Evolutionary conservation across 495 filamentous ascomycete species (phyloP), one percentile per base, ranked within the genome.

Genomic region (Penicillium parvum): DNA sequence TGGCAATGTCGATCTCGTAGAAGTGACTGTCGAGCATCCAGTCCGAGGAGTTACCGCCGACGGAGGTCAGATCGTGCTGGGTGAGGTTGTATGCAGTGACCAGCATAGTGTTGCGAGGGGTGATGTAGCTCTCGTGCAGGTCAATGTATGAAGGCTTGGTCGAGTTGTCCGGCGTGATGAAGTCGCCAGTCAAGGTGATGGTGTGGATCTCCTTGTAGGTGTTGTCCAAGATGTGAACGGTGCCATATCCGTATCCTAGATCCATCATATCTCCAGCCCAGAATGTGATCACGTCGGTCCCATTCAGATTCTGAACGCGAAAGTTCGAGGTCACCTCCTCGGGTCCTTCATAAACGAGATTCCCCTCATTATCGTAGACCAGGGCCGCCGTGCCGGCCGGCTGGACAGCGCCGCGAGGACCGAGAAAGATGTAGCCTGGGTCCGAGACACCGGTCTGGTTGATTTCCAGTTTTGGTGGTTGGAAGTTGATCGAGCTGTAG

Each of bases 11-110:
- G 26, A 63, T 60, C 60, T 75, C 72, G 46, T 72, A 68, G 33
- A 74, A 63, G 14, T 74, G 64, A 29, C 63, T 56, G 44, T 75
- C 67, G 5, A 69, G 58, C 35, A 76, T 65, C 66, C 69, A 75
- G 30, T 69, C 66, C 32, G 68, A 57, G 3, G 48, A 43, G 8
- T 33, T 46, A 1, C 58, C 67, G 16, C 67, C 68, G 30, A 68
- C 57, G 7, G 58, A 52, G 1, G 66, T 69, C 43, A 78, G 43
- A 44, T 79, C 74, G 11, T 66, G 57, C 18, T 61, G 64, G 11
- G 73, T 74, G 10, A 69, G 58, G 37, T 79, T 72, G 49, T 79
- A 79, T 9, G 74, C 68, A n/a, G 73, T 72, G 20, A 78, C 73
- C 7, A 79, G 57, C 20, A 77, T 57, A 1, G 76, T 81, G 42